These are phyloP conservation scores for Solanum appendiculatum DNA, from an alignment of 257 asterid species.

Conservation along the genomic window DNA sequence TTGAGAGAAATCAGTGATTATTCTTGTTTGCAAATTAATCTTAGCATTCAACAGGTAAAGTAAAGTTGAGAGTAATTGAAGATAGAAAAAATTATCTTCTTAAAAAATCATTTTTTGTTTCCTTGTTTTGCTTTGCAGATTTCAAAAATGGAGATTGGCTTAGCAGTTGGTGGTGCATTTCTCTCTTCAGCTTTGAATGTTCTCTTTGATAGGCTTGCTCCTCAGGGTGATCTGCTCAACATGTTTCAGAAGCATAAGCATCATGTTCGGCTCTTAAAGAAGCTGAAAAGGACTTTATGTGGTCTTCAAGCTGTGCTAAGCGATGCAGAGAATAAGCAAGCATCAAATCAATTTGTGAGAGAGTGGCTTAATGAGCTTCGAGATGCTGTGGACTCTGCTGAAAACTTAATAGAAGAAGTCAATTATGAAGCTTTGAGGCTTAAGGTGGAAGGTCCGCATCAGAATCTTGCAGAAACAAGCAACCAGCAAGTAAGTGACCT, in stretches of 20 bases:
- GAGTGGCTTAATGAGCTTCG: conserved; percentile 2
- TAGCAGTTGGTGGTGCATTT: neutral
- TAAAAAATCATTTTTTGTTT: neutral
- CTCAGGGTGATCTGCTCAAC: neutral
- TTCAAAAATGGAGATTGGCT: neutral
- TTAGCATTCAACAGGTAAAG: neutral
- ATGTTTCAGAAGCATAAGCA: neutral
- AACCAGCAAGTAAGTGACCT: neutral
- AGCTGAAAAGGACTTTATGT: neutral
- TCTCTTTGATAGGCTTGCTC: neutral
- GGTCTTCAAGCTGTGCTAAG: conserved; percentile 1
- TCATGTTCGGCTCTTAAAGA: neutral
- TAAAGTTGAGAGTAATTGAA: neutral
- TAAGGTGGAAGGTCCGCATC: neutral
- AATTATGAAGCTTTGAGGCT: neutral
- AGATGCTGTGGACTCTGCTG: neutral
- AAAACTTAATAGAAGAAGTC: neutral
- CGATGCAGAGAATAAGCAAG: conserved; percentile 8
- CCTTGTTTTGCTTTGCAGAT: neutral
- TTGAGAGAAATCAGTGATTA: neutral
- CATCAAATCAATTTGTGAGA: neutral
- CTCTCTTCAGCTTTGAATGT: neutral
- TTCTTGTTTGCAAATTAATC: neutral
- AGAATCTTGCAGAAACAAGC: neutral
- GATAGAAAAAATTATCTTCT: neutral